These are phyloP conservation scores for Rhododendron mucronatum DNA, from an alignment of 148 eudicot genomes.

Conservation along the genomic window DNA sequence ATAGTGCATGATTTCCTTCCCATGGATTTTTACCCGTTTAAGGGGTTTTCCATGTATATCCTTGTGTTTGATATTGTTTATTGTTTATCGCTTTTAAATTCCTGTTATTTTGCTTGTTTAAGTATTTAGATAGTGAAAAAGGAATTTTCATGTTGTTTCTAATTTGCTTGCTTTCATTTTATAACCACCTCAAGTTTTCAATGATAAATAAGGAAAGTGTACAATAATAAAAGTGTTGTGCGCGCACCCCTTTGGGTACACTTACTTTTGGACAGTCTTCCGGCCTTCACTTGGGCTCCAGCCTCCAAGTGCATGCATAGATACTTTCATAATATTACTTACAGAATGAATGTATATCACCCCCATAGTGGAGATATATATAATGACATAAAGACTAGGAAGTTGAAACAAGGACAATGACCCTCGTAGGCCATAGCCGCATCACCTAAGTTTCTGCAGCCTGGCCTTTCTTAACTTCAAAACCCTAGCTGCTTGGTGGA, in stretches of 20 bases:
- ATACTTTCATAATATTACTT: background rate
- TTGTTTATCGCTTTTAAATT: too few species aligned
- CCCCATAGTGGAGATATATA: conserved; percentile 9
- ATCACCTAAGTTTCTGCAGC: background rate
- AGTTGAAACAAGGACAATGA: conserved; percentile 15
- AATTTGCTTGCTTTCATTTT: too few species aligned
- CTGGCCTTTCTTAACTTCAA: background rate
- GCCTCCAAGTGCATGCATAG: background rate
- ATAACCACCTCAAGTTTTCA: too few species aligned
- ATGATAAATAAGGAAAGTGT: too few species aligned
- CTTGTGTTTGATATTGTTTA: too few species aligned
- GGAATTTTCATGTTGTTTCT: too few species aligned
- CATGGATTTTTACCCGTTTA: too few species aligned
- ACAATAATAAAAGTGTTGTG: background rate
- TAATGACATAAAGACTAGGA: conserved; percentile 18
- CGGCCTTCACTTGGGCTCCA: background rate
- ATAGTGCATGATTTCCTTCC: too few species aligned
- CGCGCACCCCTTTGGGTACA: background rate
- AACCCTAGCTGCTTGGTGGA: background rate
- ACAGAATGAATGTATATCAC: background rate
- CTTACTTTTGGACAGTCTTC: background rate
- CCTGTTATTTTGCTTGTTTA: too few species aligned
- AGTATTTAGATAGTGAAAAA: too few species aligned
- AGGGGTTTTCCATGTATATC: too few species aligned
- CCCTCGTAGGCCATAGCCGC: background rate